A percentile compares a stretch with the other conserved stretches of the same genome.
These are phyloP conservation scores for Phytophthora brassicae DNA, from an alignment of 352 stramenopile species.

Conservation along the genomic window DNA sequence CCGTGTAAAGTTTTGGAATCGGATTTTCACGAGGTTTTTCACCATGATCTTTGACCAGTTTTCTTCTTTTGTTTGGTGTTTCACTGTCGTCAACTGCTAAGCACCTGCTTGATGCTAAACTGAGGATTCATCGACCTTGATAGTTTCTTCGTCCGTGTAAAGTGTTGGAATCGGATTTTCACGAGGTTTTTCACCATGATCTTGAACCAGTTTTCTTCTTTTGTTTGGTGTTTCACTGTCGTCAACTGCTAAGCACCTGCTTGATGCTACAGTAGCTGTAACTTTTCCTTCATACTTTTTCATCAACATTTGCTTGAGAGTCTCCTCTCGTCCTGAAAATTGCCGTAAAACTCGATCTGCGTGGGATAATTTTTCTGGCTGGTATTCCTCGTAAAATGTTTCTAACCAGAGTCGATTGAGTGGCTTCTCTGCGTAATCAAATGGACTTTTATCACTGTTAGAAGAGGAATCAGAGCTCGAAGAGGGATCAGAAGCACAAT, in stretches of 20 bases:
- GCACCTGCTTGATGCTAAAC: not conserved
- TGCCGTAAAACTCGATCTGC: constrained; percentile 57
- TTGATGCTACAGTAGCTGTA: not conserved
- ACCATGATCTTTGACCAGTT: not conserved
- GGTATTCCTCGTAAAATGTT: constrained; percentile 54
- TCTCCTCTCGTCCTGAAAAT: constrained; percentile 64
- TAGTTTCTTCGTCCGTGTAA: constrained; percentile 1
- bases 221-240: constrained; percentile 19
- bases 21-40: not conserved
- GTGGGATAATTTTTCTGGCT: constrained; percentile 52
- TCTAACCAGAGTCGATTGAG: constrained; percentile 54
- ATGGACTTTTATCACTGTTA: constrained; percentile 20
- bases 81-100: not conserved
- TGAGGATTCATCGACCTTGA: too few relatives aligned
- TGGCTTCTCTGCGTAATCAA: constrained; percentile 21
- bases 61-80: constrained; percentile 29
- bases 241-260: not conserved
- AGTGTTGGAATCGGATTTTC: constrained; percentile 14
- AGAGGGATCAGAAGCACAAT: not conserved
- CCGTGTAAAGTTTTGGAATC: constrained; percentile 18
- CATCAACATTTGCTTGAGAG: constrained; percentile 59
- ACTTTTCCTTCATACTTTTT: constrained; percentile 43
- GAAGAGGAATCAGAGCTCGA: constrained; percentile 25
- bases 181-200: not conserved
- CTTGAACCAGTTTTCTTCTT: constrained; percentile 17